Evolutionary conservation across 1,284 basidiomycete genomes (phyloP).

Genomic region (Ustilago lituana): DNA sequence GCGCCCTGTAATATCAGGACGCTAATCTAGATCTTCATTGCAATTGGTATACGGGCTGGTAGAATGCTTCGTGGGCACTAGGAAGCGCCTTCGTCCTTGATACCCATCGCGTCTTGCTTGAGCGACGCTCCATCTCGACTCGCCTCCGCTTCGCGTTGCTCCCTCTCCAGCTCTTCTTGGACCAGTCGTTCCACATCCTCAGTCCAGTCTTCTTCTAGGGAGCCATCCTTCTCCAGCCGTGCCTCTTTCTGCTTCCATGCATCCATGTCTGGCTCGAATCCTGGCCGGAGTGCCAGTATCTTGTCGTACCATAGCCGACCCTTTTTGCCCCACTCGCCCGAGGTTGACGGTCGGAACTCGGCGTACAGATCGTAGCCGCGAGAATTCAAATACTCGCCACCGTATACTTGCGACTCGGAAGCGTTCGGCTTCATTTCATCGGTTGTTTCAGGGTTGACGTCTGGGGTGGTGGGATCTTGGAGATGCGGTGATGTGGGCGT

Average conservation of each 20-base stretch:
- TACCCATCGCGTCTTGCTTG: not conserved
- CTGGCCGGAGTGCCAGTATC: slow-evolving; percentile 48
- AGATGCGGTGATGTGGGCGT: slow-evolving; percentile 4
- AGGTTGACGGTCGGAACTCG: slow-evolving; percentile 62
- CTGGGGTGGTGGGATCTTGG: too few relatives aligned
- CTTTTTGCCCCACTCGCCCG: slow-evolving; percentile 65
- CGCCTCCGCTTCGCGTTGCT: slow-evolving; percentile 1
- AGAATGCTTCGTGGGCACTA: too few relatives aligned
- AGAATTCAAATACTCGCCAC: slow-evolving; percentile 49
- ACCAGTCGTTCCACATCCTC: slow-evolving; percentile 40
- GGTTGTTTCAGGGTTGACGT: too few relatives aligned
- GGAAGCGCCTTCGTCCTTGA: slow-evolving; percentile 3
- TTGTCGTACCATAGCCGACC: slow-evolving; percentile 55
- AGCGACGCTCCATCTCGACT: too few relatives aligned
- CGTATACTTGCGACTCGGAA: slow-evolving; percentile 1
- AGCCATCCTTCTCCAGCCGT: slow-evolving; percentile 18
- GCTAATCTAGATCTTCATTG: too few relatives aligned
- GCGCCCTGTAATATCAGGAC: not conserved
- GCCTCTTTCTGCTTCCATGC: slow-evolving; percentile 38
- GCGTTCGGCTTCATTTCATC: too few relatives aligned
- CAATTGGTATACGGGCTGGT: too few relatives aligned
- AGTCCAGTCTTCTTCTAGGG: slow-evolving; percentile 38
- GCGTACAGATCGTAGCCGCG: slow-evolving; percentile 59
- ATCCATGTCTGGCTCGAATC: slow-evolving; percentile 23
- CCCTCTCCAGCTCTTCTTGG: slow-evolving; percentile 32